phyloP scores from a whole-genome alignment of 2,329 filamentous ascomycete species.

The Calonectria hawksworthii region DNA sequence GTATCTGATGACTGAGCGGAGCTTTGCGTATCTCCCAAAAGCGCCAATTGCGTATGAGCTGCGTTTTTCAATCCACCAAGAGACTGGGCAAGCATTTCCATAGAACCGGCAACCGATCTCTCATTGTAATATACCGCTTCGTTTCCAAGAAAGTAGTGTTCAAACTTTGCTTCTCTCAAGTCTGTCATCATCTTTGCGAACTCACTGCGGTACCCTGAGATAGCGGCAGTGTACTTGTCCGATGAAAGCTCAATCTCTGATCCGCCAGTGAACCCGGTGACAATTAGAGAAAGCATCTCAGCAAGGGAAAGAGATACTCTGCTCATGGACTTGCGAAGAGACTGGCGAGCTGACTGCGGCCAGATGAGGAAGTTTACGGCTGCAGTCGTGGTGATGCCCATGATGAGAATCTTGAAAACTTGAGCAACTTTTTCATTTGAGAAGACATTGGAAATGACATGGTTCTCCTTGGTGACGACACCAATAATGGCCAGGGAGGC shows the following conservation, averaged over 20 bases:
- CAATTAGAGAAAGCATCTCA: conserved; percentile 85
- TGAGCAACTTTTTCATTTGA: conserved; percentile 85
- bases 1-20: neutral
- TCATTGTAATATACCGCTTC: conserved; percentile 86
- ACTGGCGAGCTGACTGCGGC: conserved; percentile 81
- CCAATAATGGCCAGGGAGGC: conserved; percentile 91
- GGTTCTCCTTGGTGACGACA: conserved; percentile 90
- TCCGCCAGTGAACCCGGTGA: conserved; percentile 85
- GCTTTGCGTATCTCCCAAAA: neutral
- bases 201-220: conserved; percentile 73
- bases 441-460: conserved; percentile 86
- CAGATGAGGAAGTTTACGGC: conserved; percentile 83
- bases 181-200: conserved; percentile 81
- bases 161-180: conserved; percentile 87
- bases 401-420: conserved; percentile 84
- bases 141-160: conserved; percentile 86
- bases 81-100: conserved; percentile 88
- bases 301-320: conserved; percentile 82
- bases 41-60: conserved; percentile 84
- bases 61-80: conserved; percentile 92
- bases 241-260: conserved; percentile 82
- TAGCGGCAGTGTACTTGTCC: conserved; percentile 73
- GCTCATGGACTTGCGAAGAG: conserved; percentile 79
- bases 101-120: conserved; percentile 82
- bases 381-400: conserved; percentile 80